These are phyloP conservation scores for Schwanniomyces polymorphus DNA, from an alignment of 805 yeast genomes.

Conservation along the genomic window DNA sequence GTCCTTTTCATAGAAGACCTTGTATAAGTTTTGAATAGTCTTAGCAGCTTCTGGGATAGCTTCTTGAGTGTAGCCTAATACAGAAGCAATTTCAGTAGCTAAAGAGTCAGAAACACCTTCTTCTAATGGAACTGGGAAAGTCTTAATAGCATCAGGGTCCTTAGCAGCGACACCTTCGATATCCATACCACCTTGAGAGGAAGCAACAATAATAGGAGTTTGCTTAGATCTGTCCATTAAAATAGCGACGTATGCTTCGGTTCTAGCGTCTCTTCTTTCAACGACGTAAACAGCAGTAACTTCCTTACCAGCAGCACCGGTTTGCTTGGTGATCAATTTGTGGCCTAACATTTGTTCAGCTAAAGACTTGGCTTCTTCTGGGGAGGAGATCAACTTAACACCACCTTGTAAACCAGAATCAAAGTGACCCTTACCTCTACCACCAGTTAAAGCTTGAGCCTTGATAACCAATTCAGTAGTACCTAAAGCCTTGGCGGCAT, in stretches of 20 bases:
- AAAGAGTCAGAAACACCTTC: conserved; percentile 76
- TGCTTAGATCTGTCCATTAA: conserved; percentile 92
- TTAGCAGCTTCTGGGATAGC: conserved; percentile 87
- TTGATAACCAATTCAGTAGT: conserved; percentile 87
- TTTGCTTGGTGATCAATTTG: conserved; percentile 95
- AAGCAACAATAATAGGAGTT: conserved; percentile 90
- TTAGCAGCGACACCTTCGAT: conserved; percentile 96
- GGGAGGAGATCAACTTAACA: conserved; percentile 82
- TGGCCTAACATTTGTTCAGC: conserved; percentile 90
- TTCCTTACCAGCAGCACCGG: conserved; percentile 95
- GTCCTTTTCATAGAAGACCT: conserved; percentile 87
- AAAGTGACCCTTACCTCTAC: conserved; percentile 98
- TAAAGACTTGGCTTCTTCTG: conserved; percentile 83
- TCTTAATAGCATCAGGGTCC: conserved; percentile 88
- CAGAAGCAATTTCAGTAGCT: conserved; percentile 75
- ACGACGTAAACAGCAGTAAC: conserved; percentile 96
- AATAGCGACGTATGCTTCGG: conserved; percentile 95
- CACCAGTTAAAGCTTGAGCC: conserved; percentile 99
- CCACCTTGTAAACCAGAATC: conserved; percentile 96
- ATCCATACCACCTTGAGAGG: conserved; percentile 99
- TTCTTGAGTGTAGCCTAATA: conserved; percentile 75
- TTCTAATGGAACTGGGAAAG: conserved; percentile 75
- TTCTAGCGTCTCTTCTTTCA: conserved; percentile 88
- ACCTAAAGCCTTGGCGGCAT: conserved; percentile 73
- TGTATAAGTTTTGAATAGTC: conserved; percentile 81